Conservation (phyloP, 345 rosid species). For the Salix purpurea region DNA sequence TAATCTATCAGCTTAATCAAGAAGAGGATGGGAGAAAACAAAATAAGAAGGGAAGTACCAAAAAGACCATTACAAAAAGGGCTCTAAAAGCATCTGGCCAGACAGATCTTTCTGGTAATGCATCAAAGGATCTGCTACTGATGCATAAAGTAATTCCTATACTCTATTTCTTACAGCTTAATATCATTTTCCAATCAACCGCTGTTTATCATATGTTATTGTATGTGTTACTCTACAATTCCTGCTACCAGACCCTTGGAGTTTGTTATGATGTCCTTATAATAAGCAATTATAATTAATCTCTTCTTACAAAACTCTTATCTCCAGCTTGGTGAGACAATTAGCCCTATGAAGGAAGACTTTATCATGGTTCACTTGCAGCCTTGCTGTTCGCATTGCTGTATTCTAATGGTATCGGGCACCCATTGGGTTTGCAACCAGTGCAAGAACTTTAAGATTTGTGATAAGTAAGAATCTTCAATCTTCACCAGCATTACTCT, state of each 20-base stretch:
- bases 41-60: constrained; percentile 74
- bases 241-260: neutral
- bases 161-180: constrained; percentile 9
- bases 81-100: constrained; percentile 97
- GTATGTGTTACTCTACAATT: neutral
- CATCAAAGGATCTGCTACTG: constrained; percentile 81
- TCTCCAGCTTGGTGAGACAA: constrained; percentile 97
- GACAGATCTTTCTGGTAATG: constrained; percentile 80
- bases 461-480: constrained; percentile 70
- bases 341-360: constrained; percentile 97
- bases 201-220: neutral
- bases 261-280: neutral
- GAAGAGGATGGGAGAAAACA: constrained; percentile 93
- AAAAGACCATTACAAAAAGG: constrained; percentile 90
- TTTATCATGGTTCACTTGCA: constrained; percentile 99
- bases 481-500: constrained; percentile 8
- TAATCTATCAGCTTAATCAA: constrained; percentile 80
- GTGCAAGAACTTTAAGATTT: constrained; percentile 89
- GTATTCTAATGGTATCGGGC: constrained; percentile 85
- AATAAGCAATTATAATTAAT: neutral
- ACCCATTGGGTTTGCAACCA: constrained; percentile 84
- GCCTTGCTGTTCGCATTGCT: constrained; percentile 85
- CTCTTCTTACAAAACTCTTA: neutral
- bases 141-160: constrained; percentile 78
- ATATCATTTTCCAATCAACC: neutral